Percentiles rank a stretch among this genome's conserved stretches.
Conservation (phyloP, 2,329 filamentous ascomycete genomes). For the Pestalotiopsis sp. region DNA sequence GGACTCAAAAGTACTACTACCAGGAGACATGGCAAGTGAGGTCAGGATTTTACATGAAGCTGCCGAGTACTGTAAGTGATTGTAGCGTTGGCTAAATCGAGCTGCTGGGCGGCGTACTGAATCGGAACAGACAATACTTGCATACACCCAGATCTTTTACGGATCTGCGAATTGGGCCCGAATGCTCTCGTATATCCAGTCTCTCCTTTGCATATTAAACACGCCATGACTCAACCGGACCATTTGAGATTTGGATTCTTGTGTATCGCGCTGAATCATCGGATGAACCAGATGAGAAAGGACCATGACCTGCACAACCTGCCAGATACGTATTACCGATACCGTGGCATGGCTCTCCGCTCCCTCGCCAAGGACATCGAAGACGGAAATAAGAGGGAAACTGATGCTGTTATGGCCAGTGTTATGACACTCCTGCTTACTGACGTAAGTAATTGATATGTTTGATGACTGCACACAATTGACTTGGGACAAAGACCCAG, state of each 20-base stretch:
- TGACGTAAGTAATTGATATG: slow-evolving; percentile 30
- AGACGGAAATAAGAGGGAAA: slow-evolving; percentile 19
- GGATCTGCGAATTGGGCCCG: slow-evolving; percentile 25
- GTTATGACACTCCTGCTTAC: slow-evolving; percentile 33
- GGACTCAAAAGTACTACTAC: too few relatives aligned
- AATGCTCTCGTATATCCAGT: slow-evolving; percentile 30
- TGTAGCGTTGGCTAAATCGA: background rate
- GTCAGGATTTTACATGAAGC: background rate
- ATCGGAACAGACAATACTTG: slow-evolving; percentile 27
- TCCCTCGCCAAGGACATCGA: slow-evolving; percentile 31
- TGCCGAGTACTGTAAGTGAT: background rate
- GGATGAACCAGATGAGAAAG: background rate
- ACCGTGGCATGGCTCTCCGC: slow-evolving; percentile 33
- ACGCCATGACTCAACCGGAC: background rate
- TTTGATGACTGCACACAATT: background rate
- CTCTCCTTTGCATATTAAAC: slow-evolving; percentile 21
- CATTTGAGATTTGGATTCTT: background rate
- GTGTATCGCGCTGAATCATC: background rate
- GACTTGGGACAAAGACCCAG: background rate
- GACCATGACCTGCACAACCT: slow-evolving; percentile 22
- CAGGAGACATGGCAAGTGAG: too few relatives aligned
- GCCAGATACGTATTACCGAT: slow-evolving; percentile 28
- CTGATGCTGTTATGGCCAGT: slow-evolving; percentile 33
- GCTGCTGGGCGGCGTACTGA: background rate
- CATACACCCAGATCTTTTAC: slow-evolving; percentile 30